Evolutionary conservation across 257 asterid genomes (phyloP).

Genomic region (Solanum clarkiae): DNA sequence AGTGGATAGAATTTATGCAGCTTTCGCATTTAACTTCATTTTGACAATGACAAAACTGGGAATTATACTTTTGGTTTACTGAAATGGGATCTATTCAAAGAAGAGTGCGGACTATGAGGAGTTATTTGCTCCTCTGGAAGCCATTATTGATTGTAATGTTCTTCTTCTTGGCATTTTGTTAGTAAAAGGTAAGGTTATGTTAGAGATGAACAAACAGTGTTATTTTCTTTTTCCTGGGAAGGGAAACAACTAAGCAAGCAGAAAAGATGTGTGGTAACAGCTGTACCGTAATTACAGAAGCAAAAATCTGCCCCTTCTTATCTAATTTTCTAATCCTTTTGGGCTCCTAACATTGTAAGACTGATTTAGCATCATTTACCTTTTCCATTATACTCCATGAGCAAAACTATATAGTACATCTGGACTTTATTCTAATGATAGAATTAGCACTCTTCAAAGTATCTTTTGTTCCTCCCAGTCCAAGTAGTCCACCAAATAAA

Average conservation of each 20-base stretch:
- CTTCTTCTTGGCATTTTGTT: background rate
- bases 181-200: background rate
- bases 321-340: background rate
- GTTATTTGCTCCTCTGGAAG: background rate
- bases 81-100: background rate
- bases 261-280: background rate
- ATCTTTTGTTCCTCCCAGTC: background rate
- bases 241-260: background rate
- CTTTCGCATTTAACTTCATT: background rate
- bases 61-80: background rate
- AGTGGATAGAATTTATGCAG: background rate
- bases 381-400: background rate
- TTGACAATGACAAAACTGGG: background rate
- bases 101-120: background rate
- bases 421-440: background rate
- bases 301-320: background rate
- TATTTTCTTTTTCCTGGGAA: background rate
- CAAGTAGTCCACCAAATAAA: background rate
- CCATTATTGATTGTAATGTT: background rate
- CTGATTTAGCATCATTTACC: background rate
- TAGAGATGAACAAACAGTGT: background rate
- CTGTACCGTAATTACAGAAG: background rate
- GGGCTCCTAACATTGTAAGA: background rate
- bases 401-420: background rate
- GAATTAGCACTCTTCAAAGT: background rate